phyloP scores from a whole-genome alignment of 2,329 filamentous ascomycete genomes.

The Alternaria infectoria region DNA sequence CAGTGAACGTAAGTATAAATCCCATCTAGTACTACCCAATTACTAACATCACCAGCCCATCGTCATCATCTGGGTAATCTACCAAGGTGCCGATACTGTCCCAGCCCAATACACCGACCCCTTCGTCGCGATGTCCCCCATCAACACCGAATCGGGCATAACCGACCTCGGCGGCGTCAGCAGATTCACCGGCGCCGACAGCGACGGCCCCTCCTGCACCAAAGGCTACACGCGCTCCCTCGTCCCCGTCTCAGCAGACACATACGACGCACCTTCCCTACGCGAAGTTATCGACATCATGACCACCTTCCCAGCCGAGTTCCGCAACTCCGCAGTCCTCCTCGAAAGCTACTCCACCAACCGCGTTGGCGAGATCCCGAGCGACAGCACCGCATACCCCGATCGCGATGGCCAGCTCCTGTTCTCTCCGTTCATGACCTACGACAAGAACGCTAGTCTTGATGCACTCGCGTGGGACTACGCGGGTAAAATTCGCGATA shows the following conservation, averaged over 20 bases:
- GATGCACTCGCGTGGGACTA: constrained; percentile 17
- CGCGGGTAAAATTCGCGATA: constrained; percentile 13
- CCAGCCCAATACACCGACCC: constrained; percentile 24
- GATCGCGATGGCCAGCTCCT: constrained; percentile 23
- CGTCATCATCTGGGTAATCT: constrained; percentile 22
- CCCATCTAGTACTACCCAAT: background rate
- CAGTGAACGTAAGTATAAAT: constrained; percentile 14
- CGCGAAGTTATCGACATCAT: constrained; percentile 22
- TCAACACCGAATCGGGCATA: constrained; percentile 8
- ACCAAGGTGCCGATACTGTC: constrained; percentile 18
- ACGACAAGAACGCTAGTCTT: constrained; percentile 17
- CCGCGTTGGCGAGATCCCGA: constrained; percentile 16
- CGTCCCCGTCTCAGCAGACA: constrained; percentile 17
- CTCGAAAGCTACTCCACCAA: constrained; percentile 27
- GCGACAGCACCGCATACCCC: constrained; percentile 26
- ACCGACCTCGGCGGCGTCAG: constrained; percentile 26
- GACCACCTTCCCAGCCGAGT: constrained; percentile 11
- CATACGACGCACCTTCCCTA: constrained; percentile 14
- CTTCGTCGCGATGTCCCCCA: constrained; percentile 20
- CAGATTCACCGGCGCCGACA: constrained; percentile 8
- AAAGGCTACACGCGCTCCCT: constrained; percentile 17
- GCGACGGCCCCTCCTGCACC: constrained; percentile 18
- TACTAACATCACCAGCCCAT: constrained; percentile 14
- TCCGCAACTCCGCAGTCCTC: constrained; percentile 17
- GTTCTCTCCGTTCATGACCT: constrained; percentile 18